Conservation (phyloP, 2,329 filamentous ascomycete species). For the Berkeleyomyces rouxiae region DNA sequence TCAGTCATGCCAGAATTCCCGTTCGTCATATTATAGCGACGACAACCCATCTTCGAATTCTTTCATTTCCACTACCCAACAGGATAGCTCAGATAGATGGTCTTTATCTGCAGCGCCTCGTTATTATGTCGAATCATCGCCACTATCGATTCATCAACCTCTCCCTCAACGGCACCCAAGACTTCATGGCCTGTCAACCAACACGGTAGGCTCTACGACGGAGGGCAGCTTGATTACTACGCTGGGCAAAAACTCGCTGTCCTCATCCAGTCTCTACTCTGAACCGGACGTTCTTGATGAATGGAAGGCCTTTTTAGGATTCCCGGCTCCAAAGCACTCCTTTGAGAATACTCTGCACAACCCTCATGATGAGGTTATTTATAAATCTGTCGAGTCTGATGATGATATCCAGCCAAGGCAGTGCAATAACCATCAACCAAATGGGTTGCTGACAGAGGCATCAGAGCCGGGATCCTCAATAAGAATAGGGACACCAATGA, state of each 20-base stretch:
- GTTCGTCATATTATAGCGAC: neutral
- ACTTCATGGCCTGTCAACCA: neutral
- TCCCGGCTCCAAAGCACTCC: neutral
- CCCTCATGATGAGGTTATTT: neutral
- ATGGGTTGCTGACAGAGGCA: neutral
- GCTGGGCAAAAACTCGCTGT: neutral
- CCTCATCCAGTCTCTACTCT: conserved; percentile 3
- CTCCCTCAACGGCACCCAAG: conserved; percentile 1
- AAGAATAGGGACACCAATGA: neutral
- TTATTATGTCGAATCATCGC: conserved; percentile 6
- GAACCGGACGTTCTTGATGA: conserved; percentile 4
- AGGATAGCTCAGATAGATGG: neutral
- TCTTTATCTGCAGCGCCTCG: neutral
- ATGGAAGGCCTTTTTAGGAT: conserved; percentile 5
- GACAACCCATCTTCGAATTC: neutral
- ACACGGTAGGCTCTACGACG: neutral
- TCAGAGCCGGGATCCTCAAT: neutral
- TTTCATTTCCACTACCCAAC: neutral
- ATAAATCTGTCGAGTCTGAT: neutral
- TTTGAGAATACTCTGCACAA: neutral
- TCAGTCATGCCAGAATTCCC: neutral
- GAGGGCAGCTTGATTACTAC: neutral
- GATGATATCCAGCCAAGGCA: neutral
- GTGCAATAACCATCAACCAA: neutral
- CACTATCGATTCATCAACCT: conserved; percentile 5